Evolutionary conservation across 805 yeast species (phyloP).

Genomic region (Starmerella etchellsii): DNA sequence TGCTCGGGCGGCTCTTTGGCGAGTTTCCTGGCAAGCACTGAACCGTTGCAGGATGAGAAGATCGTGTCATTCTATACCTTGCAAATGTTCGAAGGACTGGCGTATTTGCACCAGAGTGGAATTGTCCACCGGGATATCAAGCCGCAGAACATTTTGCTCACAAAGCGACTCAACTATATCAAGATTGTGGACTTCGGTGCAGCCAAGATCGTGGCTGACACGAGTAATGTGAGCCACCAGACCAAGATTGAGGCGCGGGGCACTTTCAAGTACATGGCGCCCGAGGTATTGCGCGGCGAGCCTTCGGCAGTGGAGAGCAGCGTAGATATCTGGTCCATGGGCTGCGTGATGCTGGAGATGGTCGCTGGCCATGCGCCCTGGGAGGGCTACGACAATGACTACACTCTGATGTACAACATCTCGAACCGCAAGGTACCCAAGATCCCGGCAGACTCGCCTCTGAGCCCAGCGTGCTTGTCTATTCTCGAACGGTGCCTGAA

Average conservation of each 20-base stretch:
- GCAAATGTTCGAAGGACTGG: constrained; percentile 89
- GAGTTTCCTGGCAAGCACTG: constrained; percentile 36
- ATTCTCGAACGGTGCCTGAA: constrained; percentile 68
- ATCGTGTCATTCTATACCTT: constrained; percentile 81
- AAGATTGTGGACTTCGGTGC: constrained; percentile 98
- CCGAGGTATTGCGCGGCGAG: constrained; percentile 82
- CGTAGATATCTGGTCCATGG: constrained; percentile 91
- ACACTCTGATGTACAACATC: constrained; percentile 97
- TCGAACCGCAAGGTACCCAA: constrained; percentile 91
- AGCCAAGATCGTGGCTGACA: constrained; percentile 58
- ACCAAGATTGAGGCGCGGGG: constrained; percentile 46
- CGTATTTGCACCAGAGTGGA: constrained; percentile 85
- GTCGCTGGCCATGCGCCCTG: constrained; percentile 93
- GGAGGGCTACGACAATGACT: constrained; percentile 91
- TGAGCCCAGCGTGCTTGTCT: constrained; percentile 56
- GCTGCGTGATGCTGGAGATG: constrained; percentile 94
- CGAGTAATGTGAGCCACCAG: constrained; percentile 24
- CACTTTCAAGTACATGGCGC: constrained; percentile 99
- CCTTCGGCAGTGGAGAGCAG: constrained; percentile 37
- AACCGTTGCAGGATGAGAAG: constrained; percentile 56
- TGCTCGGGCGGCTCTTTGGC: constrained; percentile 94
- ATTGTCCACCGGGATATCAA: constrained; percentile 95
- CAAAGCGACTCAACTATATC: constrained; percentile 72
- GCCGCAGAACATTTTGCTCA: constrained; percentile 84
- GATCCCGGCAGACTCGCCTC: constrained; percentile 64